Conservation (phyloP, 2,329 filamentous ascomycete genomes). For the Epichloe typhina region DNA sequence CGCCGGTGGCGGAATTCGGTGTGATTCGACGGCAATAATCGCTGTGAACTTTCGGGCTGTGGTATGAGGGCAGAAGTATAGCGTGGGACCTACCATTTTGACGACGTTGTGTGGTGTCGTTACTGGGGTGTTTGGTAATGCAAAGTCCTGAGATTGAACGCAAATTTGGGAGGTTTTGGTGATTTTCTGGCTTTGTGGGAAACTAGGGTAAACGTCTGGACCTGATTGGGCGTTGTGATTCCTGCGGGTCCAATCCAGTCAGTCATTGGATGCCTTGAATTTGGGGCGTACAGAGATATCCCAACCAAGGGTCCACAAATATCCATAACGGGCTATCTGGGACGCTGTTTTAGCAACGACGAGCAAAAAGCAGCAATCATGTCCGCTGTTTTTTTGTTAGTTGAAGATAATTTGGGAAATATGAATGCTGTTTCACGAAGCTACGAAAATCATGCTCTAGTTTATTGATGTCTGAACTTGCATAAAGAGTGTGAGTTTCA, state of each 20-base stretch:
- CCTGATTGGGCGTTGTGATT: slow-evolving; percentile 20
- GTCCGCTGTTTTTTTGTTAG: no score
- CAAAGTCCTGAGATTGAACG: slow-evolving; percentile 21
- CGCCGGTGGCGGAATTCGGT: slow-evolving; percentile 13
- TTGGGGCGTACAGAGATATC: background rate
- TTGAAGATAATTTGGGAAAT: no score
- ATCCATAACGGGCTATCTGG: background rate
- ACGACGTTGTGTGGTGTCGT: slow-evolving; percentile 32
- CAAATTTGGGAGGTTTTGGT: slow-evolving; percentile 29
- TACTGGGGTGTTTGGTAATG: slow-evolving; percentile 29
- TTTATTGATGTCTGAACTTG: no score
- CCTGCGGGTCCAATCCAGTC: background rate
- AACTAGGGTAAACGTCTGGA: slow-evolving; percentile 24
- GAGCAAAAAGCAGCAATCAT: no score
- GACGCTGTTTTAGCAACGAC: background rate
- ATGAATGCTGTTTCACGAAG: no score
- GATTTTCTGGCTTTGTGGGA: slow-evolving; percentile 33
- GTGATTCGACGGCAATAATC: slow-evolving; percentile 1
- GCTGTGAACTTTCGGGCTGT: slow-evolving; percentile 1
- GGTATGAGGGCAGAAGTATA: slow-evolving; percentile 5
- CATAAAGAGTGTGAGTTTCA: background rate
- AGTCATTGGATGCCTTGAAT: slow-evolving; percentile 3
- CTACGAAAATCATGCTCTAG: no score
- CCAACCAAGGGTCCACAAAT: background rate
- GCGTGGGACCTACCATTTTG: slow-evolving; percentile 32